Evolutionary conservation across 2,329 filamentous ascomycete genomes (phyloP).

Genomic region (Penicillium sp.): DNA sequence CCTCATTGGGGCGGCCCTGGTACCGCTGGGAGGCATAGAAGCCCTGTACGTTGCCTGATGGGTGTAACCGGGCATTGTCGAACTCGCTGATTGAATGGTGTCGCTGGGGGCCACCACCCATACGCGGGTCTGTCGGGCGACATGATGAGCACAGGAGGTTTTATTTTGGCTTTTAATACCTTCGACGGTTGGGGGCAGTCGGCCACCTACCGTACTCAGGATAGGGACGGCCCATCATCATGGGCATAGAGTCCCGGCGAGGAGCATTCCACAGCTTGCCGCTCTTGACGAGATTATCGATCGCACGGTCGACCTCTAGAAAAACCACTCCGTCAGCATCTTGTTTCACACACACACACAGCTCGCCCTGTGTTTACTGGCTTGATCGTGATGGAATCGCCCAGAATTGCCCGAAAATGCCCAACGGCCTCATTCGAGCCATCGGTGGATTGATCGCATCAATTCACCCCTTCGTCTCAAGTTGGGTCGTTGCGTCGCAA

Average conservation of each 20-base stretch:
- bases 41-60: constrained; percentile 80
- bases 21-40: constrained; percentile 95
- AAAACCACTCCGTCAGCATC: constrained; percentile 31
- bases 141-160: constrained; percentile 14
- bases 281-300: constrained; percentile 95
- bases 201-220: constrained; percentile 62
- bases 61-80: constrained; percentile 73
- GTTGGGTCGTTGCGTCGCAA: neutral
- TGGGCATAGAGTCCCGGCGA: constrained; percentile 80
- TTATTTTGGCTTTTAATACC: constrained; percentile 7
- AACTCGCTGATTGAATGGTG: constrained; percentile 86
- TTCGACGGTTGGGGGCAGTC: constrained; percentile 18
- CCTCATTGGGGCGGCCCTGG: constrained; percentile 84
- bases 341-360: neutral
- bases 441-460: neutral
- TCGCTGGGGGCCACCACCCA: constrained; percentile 67
- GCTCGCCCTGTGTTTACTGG: neutral
- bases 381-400: no score
- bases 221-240: constrained; percentile 62
- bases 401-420: neutral
- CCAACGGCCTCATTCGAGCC: no score
- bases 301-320: constrained; percentile 90
- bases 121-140: constrained; percentile 66
- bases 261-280: constrained; percentile 79
- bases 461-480: neutral